Base-by-base conservation (phyloP, 371 early-diverging fungal genomes). In the Rhizopus microsporus region DNA sequence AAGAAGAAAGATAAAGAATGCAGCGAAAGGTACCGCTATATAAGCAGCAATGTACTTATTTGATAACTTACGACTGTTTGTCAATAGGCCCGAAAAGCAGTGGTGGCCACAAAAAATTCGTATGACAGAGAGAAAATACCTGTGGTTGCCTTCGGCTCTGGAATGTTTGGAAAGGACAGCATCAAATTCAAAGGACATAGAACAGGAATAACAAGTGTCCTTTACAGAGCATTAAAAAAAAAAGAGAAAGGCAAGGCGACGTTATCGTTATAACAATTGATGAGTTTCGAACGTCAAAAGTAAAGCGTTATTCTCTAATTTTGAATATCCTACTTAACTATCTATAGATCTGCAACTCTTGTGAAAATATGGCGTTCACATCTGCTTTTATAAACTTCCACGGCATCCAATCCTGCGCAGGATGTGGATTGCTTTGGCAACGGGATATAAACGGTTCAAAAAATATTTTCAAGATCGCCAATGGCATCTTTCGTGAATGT, bases 231-330 rank as follows among this genome's bases (percentile, higher is more conserved):
- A 23, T 23, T 23, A 23, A 23, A 23, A 38, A 23, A 38, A 7
- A 17, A 23, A 6, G 6, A 10, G 6, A 12, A 51, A 23, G 7
- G 23, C 12, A 51, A 51, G 23, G 35, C 2, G 8, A 51, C 16
- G 17, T 17, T 38, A 38, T 38, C 7, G 23, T 51, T 23, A 3
- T 35, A 17, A 16, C 38, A 51, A 15, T 38, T 3, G 51, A 51
- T 17, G 37, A 51, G 37, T 51, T 13, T 30, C 38, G 37, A 16
- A 51, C 38, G 15, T 51, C 51, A 51, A 37, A 51, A 38, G 51
- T 51, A 51, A 10, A 13, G 12, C 7, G 7, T 23, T 35, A 3
- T 4, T 37, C 5, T 35, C 10, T 51, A 10, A 15, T 38, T 9
- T 38, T 51, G 12, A 2, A 23, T 23, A 23, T 23, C 23, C 23